Evolutionary conservation across 345 rosid genomes (phyloP), one percentile per base, ranked within the genome.

Genomic region (Euclidium syriacum): DNA sequence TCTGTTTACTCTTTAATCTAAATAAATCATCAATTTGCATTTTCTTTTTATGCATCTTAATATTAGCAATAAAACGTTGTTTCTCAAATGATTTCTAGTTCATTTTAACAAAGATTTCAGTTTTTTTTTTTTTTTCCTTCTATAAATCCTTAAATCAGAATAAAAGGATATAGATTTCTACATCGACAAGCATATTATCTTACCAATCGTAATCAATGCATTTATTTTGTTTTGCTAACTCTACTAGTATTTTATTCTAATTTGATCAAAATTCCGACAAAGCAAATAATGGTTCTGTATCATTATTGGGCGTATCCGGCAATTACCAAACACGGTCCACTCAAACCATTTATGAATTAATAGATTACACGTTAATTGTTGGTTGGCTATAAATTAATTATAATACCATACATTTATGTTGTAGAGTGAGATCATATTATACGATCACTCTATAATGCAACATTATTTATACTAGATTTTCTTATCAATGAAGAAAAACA

Each of bases 291-390:
- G 62, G 42, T 35, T 3, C 35, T 43, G 53, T 36, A 44, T 70
- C 68, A 38, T 35, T 30, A 35, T 3, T 62, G 42, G 35, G 67
- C 61, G 73, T 39, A 63, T 36, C 58, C 59, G 38, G 32, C 64
- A 55, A 18, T 49, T 70, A 70, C 75, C 75, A 63, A 70, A 50
- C 52, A 51, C 52, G 10, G 14, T 62, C 52, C 64, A 70, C 74
- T 39, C 9, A 23, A 27, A 36, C 35, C 52, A 36, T 26, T 24
- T 16, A 6, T n/a, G 2, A 43, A 35, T 26, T 3, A 42, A 41
- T 41, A 42, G 10, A 5, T 51, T 38, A 51, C 9, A 30, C 7
- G 6, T 0, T 52, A 56, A 47, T 39, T 17, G 30, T 54, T 60
- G 48, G 19, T 15, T 17, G 9, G 27, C 14, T 38, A 39, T 18